These are phyloP conservation scores for Termitomyces sp. DNA, from an alignment of 768 basidiomycete species.

Conservation along the genomic window DNA sequence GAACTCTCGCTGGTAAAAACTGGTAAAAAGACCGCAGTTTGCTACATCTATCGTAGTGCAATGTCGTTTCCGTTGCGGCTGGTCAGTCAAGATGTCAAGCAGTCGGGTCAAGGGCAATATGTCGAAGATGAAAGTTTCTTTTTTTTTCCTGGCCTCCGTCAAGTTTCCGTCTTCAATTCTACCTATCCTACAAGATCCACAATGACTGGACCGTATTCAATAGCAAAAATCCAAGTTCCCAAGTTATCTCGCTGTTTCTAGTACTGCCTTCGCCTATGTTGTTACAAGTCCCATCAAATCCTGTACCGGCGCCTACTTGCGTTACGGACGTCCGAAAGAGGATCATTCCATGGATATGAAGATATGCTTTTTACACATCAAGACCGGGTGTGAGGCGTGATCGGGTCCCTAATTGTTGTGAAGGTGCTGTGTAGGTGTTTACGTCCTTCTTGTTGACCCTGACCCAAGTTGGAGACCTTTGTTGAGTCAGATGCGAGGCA, in stretches of 20 bases:
- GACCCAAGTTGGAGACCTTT: constrained; percentile 3
- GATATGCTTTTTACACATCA: constrained; percentile 9
- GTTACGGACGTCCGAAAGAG: constrained; percentile 17
- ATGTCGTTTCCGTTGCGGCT: constrained; percentile 23
- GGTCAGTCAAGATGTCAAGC: constrained; percentile 25
- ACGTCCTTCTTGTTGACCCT: constrained; percentile 11
- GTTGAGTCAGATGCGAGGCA: background rate
- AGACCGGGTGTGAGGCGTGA: constrained; percentile 1
- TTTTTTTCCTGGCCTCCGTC: constrained; percentile 38
- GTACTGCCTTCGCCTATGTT: constrained; percentile 52
- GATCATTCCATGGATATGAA: constrained; percentile 18
- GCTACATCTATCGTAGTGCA: constrained; percentile 13
- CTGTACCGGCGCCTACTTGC: constrained; percentile 20
- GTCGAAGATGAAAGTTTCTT: constrained; percentile 41
- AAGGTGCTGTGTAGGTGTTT: constrained; percentile 10
- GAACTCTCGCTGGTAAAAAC: constrained; percentile 58
- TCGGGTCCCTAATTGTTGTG: constrained; percentile 9
- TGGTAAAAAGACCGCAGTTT: constrained; percentile 10
- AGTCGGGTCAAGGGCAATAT: constrained; percentile 42
- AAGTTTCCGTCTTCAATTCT: constrained; percentile 37
- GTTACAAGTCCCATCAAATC: constrained; percentile 36
- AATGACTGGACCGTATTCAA: constrained; percentile 47
- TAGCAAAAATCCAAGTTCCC: constrained; percentile 60
- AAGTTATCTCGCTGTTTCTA: constrained; percentile 61
- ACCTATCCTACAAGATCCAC: constrained; percentile 42